Evolutionary conservation across 2,329 filamentous ascomycete species (phyloP).

Genomic region (Cladobotryum mycophilum): DNA sequence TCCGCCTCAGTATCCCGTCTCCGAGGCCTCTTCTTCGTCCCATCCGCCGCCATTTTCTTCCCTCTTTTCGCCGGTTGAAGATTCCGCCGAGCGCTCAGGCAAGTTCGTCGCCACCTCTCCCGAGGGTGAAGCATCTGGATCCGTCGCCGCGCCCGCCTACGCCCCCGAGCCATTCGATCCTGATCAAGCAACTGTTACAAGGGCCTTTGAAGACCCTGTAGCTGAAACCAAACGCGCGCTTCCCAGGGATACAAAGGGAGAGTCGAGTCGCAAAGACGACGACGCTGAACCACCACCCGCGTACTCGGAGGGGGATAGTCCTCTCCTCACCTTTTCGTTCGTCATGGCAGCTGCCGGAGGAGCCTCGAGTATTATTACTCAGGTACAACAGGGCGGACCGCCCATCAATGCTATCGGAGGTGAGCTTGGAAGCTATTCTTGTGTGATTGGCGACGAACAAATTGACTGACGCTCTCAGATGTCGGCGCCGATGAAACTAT

Average conservation of each 20-base stretch:
- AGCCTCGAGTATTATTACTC: slow-evolving; percentile 97
- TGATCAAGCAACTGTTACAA: slow-evolving; percentile 26
- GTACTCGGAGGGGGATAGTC: slow-evolving; percentile 91
- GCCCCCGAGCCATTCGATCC: slow-evolving; percentile 34
- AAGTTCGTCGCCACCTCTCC: slow-evolving; percentile 25
- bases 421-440: slow-evolving; percentile 32
- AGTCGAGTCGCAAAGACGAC: slow-evolving; percentile 66
- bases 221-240: slow-evolving; percentile 80
- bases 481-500: slow-evolving; percentile 89
- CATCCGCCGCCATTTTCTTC: slow-evolving; percentile 56
- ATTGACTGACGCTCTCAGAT: slow-evolving; percentile 42
- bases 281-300: slow-evolving; percentile 92
- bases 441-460: not conserved
- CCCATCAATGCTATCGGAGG: slow-evolving; percentile 86
- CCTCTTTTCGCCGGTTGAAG: slow-evolving; percentile 42
- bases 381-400: slow-evolving; percentile 90
- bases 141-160: slow-evolving; percentile 51
- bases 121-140: slow-evolving; percentile 28
- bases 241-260: slow-evolving; percentile 72
- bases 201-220: slow-evolving; percentile 43
- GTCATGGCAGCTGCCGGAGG: slow-evolving; percentile 97
- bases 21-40: slow-evolving; percentile 47
- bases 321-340: slow-evolving; percentile 87
- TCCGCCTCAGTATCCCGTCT: slow-evolving; percentile 54
- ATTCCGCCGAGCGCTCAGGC: slow-evolving; percentile 30